A percentile compares a stretch with the other conserved stretches of the same genome.
phyloP scores from a whole-genome alignment of 805 yeast species.

The Teunomyces atbi region DNA sequence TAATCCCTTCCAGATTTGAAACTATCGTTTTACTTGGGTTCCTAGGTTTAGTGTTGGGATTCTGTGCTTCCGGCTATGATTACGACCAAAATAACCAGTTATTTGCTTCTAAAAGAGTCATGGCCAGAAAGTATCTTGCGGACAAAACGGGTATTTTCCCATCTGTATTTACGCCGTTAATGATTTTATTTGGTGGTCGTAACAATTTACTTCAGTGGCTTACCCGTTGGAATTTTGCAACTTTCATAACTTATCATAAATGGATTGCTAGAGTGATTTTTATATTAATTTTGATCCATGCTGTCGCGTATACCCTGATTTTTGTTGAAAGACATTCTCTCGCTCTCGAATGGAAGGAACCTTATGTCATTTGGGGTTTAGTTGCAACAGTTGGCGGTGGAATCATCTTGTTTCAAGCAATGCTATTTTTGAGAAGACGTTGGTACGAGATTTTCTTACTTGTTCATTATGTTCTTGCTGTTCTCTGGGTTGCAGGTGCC shows the following conservation, averaged over 20 bases:
- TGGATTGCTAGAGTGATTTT: conserved; percentile 20
- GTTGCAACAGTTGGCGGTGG: conserved; percentile 35
- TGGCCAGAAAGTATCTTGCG: conserved; percentile 31
- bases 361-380: conserved; percentile 28
- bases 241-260: conserved; percentile 20
- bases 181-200: conserved; percentile 23
- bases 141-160: conserved; percentile 54
- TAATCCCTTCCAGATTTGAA: conserved; percentile 39
- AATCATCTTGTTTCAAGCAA: conserved; percentile 44
- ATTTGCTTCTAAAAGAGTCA: conserved; percentile 8
- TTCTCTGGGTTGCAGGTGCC: conserved; percentile 46
- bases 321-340: conserved; percentile 10
- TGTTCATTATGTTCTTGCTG: conserved; percentile 57
- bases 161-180: conserved; percentile 26
- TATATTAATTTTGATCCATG: conserved; percentile 17
- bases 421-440: conserved; percentile 43
- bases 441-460: conserved; percentile 54
- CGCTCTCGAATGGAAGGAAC: conserved; percentile 12
- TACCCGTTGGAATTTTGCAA: conserved; percentile 13
- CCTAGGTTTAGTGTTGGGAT: conserved; percentile 16
- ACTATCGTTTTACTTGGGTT: conserved; percentile 25
- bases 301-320: conserved; percentile 15
- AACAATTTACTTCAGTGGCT: conserved; percentile 18
- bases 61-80: conserved; percentile 8
- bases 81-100: conserved; percentile 15